Conservation (phyloP, 176 grass and related monocot species). For the Chrysopogon serrulatus region DNA sequence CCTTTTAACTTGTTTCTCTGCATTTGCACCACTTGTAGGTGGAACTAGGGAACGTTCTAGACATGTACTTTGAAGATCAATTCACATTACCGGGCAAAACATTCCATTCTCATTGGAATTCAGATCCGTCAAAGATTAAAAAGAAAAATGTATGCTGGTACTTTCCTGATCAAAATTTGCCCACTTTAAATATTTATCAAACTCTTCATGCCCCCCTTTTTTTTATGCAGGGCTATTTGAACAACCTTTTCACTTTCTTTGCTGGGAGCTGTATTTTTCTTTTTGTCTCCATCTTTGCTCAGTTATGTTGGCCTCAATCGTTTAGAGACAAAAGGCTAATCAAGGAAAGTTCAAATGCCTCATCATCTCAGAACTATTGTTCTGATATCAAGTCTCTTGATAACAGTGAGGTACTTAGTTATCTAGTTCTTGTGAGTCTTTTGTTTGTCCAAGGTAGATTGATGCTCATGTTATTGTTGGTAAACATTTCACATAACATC, state of each 20-base stretch:
- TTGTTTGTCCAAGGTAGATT: background rate
- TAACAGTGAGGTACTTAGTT: slow-evolving; percentile 46
- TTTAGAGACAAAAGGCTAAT: slow-evolving; percentile 39
- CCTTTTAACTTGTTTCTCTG: slow-evolving; percentile 5
- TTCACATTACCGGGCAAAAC: slow-evolving; percentile 71
- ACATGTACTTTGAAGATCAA: slow-evolving; percentile 96
- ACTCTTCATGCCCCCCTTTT: background rate
- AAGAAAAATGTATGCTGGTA: slow-evolving; percentile 52
- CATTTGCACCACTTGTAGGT: slow-evolving; percentile 37
- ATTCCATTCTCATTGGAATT: slow-evolving; percentile 48
- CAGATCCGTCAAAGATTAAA: slow-evolving; percentile 44
- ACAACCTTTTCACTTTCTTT: slow-evolving; percentile 45
- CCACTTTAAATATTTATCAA: background rate
- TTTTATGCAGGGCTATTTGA: slow-evolving; percentile 55
- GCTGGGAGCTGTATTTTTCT: slow-evolving; percentile 59
- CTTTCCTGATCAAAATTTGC: background rate
- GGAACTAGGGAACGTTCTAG: slow-evolving; percentile 72
- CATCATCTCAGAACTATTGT: slow-evolving; percentile 39
- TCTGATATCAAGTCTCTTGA: slow-evolving; percentile 42
- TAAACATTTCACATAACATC: background rate
- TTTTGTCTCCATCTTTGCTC: slow-evolving; percentile 47
- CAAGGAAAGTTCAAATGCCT: slow-evolving; percentile 27
- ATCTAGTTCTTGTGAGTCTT: slow-evolving; percentile 2
- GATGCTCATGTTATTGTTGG: background rate
- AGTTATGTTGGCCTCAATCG: slow-evolving; percentile 45